Base-by-base conservation (phyloP, 345 rosid species). In the Lepidium aucheri region DNA sequence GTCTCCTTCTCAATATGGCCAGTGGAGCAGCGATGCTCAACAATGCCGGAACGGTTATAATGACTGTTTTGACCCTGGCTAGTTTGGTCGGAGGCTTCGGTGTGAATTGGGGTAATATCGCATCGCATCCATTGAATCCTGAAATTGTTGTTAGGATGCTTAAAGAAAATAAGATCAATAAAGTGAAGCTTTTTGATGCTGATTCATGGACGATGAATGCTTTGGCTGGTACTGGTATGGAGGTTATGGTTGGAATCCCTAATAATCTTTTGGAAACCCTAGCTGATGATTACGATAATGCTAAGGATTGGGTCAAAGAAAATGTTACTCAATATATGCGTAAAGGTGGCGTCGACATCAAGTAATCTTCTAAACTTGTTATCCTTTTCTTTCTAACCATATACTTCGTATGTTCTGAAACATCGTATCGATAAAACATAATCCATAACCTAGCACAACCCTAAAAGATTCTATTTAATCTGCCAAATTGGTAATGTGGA, bases 191-290 rank as follows among this genome's bases (percentile, higher is more conserved):
- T 65, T 93, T 93, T 60, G 98, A 93, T 14, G 76, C 90, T 0
- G 90, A 93, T 75, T 43, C 82, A 0, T 72, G 80, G 82, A 68
- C 85, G 1, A 77, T 92, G 13, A 59, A 59, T 15, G 78, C 87
- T 18, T 64, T 87, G 40, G 70, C 84, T 5, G 85, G 85, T 35
- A 53, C 95, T 0, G 72, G 63, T 54, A 85, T 90, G 3, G 90
- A 93, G 58, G 94, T 93, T 42, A 88, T 86, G 82, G 73, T 93
- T 7, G 99, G 88, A 9, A 84, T 93, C 35, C 97, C 99, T 39
- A 93, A 93, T 49, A 76, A 83, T 49, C 74, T 67, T 65, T 82
- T 93, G 3, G 9, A 61, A 3, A 2, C 10, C 0, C 15, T 93
- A 1, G 82, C 88, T 4, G 32, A 63, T 0, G 76, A 69, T 56